Base-by-base conservation (phyloP, 495 filamentous ascomycete species). In the Pseudoneurospora amorphoporcata region DNA sequence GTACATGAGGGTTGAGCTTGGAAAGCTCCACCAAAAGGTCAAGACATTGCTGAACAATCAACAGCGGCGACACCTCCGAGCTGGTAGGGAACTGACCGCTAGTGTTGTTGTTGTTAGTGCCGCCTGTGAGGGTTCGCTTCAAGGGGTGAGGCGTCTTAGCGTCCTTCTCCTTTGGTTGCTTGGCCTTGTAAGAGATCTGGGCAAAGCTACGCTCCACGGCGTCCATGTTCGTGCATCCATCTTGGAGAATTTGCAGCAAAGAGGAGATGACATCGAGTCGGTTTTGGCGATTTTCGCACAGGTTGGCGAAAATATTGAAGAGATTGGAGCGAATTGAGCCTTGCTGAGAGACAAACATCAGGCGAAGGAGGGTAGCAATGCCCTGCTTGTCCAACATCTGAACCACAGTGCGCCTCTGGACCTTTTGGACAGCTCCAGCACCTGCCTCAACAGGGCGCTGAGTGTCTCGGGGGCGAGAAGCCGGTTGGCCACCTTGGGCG, bases 341-440 rank as follows among this genome's bases (percentile, higher is more conserved):
- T 70, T 94, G 92, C 73, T 97, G 92, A 58, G 92, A 91, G 73
- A 98, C 91, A 79, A 99, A 99, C 95, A 99, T 97, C 14, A 99
- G 86, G 17, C 95, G 92, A 41, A 99, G 87, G 8, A 99, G 82
- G 12, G 95, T 98, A 32, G 96, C 95, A 79, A 99, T 90, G 37
- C 95, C 95, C 71, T 94, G 87, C 79, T 97, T 98, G 82, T 99
- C 96, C 6, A 98, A 88, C 90, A 98, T 97, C 81, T 99, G 95
- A 39, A 97, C 90, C 69, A 93, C 91, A 32, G 92, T 90, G 76
- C 90, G 90, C 71, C 93, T 88, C 74, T 90, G 88, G 35, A 89
- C 86, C 81, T 97, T 96, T 32, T 68, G 68, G 39, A 70, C 76
- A 17, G 79, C 77, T 12, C 73, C 82, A 10, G 74, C 74, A 29